phyloP scores from a whole-genome alignment of 768 basidiomycete genomes.

The Suillus bovinus region DNA sequence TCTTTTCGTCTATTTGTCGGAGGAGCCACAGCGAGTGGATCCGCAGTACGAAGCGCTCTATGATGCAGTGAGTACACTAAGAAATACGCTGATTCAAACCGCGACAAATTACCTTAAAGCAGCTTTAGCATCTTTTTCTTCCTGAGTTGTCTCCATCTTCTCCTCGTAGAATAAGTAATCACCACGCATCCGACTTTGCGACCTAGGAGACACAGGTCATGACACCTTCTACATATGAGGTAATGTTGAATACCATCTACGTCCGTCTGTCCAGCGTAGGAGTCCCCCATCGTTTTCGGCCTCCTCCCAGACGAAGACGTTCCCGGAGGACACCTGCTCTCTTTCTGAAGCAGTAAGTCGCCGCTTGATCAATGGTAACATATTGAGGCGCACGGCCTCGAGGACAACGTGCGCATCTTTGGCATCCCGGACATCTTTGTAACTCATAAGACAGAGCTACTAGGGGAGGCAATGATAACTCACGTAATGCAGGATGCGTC shows the following conservation, averaged over 20 bases:
- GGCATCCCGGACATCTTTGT: conserved; percentile 73
- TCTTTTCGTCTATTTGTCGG: conserved; percentile 72
- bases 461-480: conserved; percentile 10
- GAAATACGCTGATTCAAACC: conserved; percentile 8
- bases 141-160: conserved; percentile 78
- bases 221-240: not conserved
- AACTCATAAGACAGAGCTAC: conserved; percentile 1
- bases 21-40: conserved; percentile 57
- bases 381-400: conserved; percentile 71
- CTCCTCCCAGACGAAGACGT: conserved; percentile 87
- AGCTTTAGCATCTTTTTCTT: conserved; percentile 77
- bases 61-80: conserved; percentile 11
- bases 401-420: conserved; percentile 75
- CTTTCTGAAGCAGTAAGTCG: conserved; percentile 70
- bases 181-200: conserved; percentile 81
- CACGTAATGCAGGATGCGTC: conserved; percentile 33
- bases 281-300: conserved; percentile 68
- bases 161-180: conserved; percentile 86
- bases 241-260: conserved; percentile 57
- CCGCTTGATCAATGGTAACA: conserved; percentile 70
- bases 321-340: conserved; percentile 68
- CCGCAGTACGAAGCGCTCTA: conserved; percentile 60
- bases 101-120: conserved; percentile 59
- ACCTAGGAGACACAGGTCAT: conserved; percentile 46
- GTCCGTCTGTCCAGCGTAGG: conserved; percentile 80